Evolutionary conservation across 129 eudicot species (phyloP).

Genomic region (Centella asiatica): DNA sequence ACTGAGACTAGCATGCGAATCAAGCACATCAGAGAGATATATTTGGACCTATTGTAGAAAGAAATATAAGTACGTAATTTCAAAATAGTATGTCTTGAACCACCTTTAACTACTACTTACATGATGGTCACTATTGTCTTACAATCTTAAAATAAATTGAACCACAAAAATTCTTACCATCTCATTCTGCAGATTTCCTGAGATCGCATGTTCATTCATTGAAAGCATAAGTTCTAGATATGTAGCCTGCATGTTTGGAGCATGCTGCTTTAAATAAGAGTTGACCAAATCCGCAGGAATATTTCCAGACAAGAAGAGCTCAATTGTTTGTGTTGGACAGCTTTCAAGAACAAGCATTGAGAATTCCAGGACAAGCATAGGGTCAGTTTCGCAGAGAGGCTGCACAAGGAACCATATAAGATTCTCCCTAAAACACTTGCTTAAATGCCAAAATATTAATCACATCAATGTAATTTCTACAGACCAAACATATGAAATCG

Average conservation of each 20-base stretch:
- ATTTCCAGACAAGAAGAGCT: constrained; percentile 87
- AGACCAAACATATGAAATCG: neutral
- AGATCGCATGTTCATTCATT: constrained; percentile 77
- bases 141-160: neutral
- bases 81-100: constrained; percentile 1
- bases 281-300: constrained; percentile 91
- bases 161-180: constrained; percentile 49
- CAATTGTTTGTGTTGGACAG: constrained; percentile 89
- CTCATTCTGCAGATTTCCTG: constrained; percentile 92
- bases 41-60: constrained; percentile 69
- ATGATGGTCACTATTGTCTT: neutral
- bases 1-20: constrained; percentile 63
- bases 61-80: constrained; percentile 10
- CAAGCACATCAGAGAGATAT: constrained; percentile 92
- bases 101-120: neutral
- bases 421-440: neutral
- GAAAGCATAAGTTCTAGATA: constrained; percentile 84
- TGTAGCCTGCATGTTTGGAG: constrained; percentile 85
- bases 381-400: constrained; percentile 95
- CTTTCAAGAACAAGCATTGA: constrained; percentile 83
- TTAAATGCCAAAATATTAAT: neutral
- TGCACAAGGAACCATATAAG: constrained; percentile 27
- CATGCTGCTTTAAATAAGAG: constrained; percentile 85
- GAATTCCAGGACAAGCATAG: constrained; percentile 94
- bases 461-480: neutral